These are phyloP conservation scores for Phaseolus lunatus DNA, from an alignment of 306 rosid species.

Conservation along the genomic window DNA sequence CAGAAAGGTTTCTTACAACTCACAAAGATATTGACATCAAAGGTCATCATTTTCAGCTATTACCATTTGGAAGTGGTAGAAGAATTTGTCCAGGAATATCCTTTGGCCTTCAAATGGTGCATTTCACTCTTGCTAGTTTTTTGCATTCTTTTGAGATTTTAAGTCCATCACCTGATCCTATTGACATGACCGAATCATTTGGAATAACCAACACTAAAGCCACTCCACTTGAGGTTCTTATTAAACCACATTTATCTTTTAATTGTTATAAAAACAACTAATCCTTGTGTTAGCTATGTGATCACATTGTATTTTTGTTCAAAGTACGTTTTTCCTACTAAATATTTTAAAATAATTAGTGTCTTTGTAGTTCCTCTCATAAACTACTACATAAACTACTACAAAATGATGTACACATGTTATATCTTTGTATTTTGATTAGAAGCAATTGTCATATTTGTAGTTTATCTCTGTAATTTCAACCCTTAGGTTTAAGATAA, in stretches of 20 bases:
- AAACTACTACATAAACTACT: no score
- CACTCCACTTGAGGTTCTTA: conserved; percentile 1
- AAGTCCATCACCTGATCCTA: neutral
- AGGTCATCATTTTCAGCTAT: conserved; percentile 40
- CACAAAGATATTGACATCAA: conserved; percentile 39
- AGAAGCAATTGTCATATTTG: no score
- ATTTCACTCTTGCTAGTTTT: conserved; percentile 24
- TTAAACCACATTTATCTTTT: conserved; percentile 26
- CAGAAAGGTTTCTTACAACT: conserved; percentile 46
- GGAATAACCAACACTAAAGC: conserved; percentile 27
- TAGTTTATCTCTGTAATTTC: no score
- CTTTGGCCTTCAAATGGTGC: conserved; percentile 1
- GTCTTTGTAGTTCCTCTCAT: neutral
- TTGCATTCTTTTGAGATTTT: neutral
- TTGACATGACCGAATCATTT: conserved; percentile 36
- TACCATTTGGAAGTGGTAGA: conserved; percentile 50
- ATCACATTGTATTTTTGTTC: neutral
- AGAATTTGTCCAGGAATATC: conserved; percentile 40
- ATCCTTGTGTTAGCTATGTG: neutral
- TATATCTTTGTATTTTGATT: no score
- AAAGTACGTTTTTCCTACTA: no score
- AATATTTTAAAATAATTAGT: neutral
- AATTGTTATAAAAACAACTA: neutral
- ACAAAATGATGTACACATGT: no score
- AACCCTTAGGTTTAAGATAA: no score